Evolutionary conservation across 2,329 filamentous ascomycete species (phyloP).

Genomic region (Pestalotiopsis sp.): DNA sequence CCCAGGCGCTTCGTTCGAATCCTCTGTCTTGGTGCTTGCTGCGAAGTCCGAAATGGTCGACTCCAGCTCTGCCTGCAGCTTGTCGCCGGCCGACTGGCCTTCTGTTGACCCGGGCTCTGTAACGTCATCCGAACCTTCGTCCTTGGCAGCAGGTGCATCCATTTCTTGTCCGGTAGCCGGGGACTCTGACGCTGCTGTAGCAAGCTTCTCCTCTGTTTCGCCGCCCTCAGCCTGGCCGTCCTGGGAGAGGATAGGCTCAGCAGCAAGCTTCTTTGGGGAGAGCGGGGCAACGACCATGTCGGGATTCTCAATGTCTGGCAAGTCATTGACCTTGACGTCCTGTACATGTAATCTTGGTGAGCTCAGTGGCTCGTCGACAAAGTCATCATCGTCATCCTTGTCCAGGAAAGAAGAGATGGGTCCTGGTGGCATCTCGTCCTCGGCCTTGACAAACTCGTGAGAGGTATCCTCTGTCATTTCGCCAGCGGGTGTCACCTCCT

Average conservation of each 20-base stretch:
- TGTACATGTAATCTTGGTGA: constrained; percentile 66
- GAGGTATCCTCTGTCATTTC: constrained; percentile 75
- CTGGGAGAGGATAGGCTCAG: background rate
- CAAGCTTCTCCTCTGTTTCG: background rate
- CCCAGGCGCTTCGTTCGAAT: background rate
- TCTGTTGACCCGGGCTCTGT: background rate
- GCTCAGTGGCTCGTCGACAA: constrained; percentile 77
- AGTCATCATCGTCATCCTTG: constrained; percentile 67
- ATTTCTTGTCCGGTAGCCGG: background rate
- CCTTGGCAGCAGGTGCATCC: background rate
- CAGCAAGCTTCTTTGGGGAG: constrained; percentile 48
- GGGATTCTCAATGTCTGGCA: constrained; percentile 52
- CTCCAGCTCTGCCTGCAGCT: constrained; percentile 1
- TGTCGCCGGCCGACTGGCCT: background rate
- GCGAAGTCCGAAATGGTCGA: constrained; percentile 1
- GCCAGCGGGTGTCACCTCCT: constrained; percentile 75
- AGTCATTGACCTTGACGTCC: constrained; percentile 55
- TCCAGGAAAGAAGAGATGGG: constrained; percentile 47
- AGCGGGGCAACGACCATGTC: constrained; percentile 59
- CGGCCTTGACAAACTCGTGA: constrained; percentile 66
- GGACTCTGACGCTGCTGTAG: background rate
- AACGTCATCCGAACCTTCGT: background rate
- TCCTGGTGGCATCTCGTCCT: constrained; percentile 49
- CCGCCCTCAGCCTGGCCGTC: background rate
- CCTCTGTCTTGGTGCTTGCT: background rate